A percentile compares a stretch with the other conserved stretches of the same genome.
Evolutionary conservation across 441 rosid species (phyloP).

Genomic region (Brassica balearica): DNA sequence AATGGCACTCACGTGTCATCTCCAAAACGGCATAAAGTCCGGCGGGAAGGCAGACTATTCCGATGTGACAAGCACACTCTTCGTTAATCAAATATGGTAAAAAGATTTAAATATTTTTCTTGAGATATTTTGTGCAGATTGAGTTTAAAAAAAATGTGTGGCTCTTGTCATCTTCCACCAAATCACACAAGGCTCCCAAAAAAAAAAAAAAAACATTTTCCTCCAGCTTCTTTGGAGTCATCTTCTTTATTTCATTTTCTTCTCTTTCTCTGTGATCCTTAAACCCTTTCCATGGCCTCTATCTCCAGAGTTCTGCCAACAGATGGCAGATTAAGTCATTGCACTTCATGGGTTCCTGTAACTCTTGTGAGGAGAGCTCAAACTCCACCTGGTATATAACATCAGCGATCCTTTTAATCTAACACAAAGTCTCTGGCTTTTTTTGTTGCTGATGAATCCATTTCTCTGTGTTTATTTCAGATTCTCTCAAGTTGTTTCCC

Average conservation of each 20-base stretch:
- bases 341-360: conserved; percentile 32
- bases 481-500: conserved; percentile 46
- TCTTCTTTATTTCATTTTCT: background rate
- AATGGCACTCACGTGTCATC: too few species aligned
- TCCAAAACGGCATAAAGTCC: too few species aligned
- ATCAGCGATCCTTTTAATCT: background rate
- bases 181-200: conserved; percentile 5
- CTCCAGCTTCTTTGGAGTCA: conserved; percentile 37
- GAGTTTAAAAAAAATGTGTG: conserved; percentile 27
- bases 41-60: too few species aligned
- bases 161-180: conserved; percentile 19
- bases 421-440: background rate
- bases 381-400: conserved; percentile 56
- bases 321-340: conserved; percentile 51
- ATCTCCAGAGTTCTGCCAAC: conserved; percentile 60
- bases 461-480: conserved; percentile 41
- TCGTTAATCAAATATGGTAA: too few species aligned
- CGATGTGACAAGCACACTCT: too few species aligned
- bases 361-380: conserved; percentile 41
- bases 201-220: conserved; percentile 19
- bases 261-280: conserved; percentile 23
- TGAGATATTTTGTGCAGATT: conserved; percentile 4
- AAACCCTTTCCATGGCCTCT: conserved; percentile 63
- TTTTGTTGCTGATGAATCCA: background rate
- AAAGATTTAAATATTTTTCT: too few species aligned